Percentiles rank a stretch among this genome's conserved stretches.
Evolutionary conservation across 1,139 yeast species (phyloP).

Genomic region (Starmera stellimalicola): DNA sequence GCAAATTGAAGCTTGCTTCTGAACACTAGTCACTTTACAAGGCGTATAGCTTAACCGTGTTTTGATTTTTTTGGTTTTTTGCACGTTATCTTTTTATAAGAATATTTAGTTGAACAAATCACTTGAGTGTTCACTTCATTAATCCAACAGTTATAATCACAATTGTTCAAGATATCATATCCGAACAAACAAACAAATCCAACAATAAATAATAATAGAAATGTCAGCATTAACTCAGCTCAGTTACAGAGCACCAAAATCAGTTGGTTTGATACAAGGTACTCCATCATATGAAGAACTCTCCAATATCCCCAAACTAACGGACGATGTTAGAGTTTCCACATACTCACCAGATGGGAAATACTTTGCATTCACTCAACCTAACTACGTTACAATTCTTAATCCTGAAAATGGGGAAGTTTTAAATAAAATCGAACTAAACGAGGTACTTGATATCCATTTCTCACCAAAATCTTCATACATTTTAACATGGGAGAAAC

Average conservation of each 20-base stretch:
- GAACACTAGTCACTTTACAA: no score
- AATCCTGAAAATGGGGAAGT: slow-evolving; percentile 19
- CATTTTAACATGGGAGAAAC: slow-evolving; percentile 87
- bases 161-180: no score
- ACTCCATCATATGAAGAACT: slow-evolving; percentile 30
- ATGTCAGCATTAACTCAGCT: slow-evolving; percentile 19
- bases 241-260: slow-evolving; percentile 33
- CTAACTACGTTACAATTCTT: slow-evolving; percentile 18
- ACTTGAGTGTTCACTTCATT: not conserved
- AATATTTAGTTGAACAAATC: no score
- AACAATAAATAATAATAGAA: not conserved
- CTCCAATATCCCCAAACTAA: slow-evolving; percentile 18
- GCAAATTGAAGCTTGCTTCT: no score
- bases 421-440: slow-evolving; percentile 15
- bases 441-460: slow-evolving; percentile 55
- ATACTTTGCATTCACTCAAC: slow-evolving; percentile 38
- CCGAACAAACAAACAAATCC: not conserved
- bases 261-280: slow-evolving; percentile 50
- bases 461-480: slow-evolving; percentile 87
- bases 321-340: slow-evolving; percentile 26
- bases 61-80: no score
- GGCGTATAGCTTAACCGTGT: no score
- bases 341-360: slow-evolving; percentile 37
- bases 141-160: not conserved
- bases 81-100: no score